Evolutionary conservation across 106 monocot species (phyloP), one percentile per base, ranked within the genome.

Genomic region (Acanthochlamys bracteata): DNA sequence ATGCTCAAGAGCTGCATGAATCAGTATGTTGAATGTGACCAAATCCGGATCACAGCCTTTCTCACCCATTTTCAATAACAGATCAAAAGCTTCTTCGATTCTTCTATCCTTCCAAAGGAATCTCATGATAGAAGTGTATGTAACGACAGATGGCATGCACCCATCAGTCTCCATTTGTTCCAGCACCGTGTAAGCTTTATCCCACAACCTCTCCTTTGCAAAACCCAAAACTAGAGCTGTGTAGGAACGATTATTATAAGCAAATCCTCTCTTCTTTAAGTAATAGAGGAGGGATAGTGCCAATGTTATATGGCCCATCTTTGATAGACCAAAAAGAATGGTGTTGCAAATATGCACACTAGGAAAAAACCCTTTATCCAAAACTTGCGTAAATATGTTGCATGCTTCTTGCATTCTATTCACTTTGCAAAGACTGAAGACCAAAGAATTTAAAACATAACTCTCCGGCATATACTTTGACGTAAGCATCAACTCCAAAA

Each of bases 211-310:
- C 70, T 83, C 70, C 49, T 69, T 76, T 42, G 79, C 53, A 53
- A 86, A 77, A 33, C 79, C 83, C 53, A 79, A 57, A 70, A 83
- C 65, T 56, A 80, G 58, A 6, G 87, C 73, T 16, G 87, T 87
- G 66, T 80, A 77, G 41, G 86, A 71, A 71, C 71, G 70, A 13
- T 62, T 68, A 66, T 74, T 87, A 20, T 7, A 67, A 21, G 41
- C 20, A 52, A 80, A 80, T n/a, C 82, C 86, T 69, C 71, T 80
- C 64, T 79, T 87, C 57, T 60, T 79, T 40, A 83, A 53, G 39
- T 45, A 52, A 65, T 43, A 87, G 42, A 87, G 83, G 16, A 87
- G 26, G 57, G 74, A 76, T 41, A 80, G 64, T 3, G 71, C 86
- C 20, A 25, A 14, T 21, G 25, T 25, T 53, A 52, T 66, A 25